Evolutionary conservation across 176 grass and related monocot species (phyloP).

Genomic region (Oryza rufipogon): DNA sequence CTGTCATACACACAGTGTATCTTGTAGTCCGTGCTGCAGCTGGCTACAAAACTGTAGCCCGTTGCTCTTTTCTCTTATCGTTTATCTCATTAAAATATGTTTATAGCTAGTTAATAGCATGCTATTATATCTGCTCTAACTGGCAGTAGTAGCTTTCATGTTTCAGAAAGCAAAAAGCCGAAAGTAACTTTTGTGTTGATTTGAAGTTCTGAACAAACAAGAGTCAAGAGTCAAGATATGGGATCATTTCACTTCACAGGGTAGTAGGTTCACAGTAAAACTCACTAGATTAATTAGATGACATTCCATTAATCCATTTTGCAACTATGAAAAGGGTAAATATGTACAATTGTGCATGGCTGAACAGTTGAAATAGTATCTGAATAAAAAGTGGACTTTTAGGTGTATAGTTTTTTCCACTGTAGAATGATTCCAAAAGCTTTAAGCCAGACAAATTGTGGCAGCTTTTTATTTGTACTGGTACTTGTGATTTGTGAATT

Average conservation of each 20-base stretch:
- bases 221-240: background rate
- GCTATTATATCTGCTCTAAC: background rate
- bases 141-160: background rate
- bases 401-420: background rate
- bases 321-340: background rate
- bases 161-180: slow-evolving; percentile 2
- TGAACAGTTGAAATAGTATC: slow-evolving; percentile 1
- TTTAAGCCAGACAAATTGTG: slow-evolving; percentile 33
- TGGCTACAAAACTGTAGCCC: too few species aligned
- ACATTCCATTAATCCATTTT: slow-evolving; percentile 16
- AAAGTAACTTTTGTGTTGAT: background rate
- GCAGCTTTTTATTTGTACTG: slow-evolving; percentile 38
- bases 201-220: background rate
- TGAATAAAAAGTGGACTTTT: slow-evolving; percentile 12
- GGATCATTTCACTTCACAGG: background rate
- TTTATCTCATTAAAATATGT: too few species aligned
- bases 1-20: too few species aligned
- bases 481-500: slow-evolving; percentile 34
- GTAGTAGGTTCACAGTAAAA: background rate
- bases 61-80: too few species aligned
- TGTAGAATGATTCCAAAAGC: slow-evolving; percentile 40
- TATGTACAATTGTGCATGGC: background rate
- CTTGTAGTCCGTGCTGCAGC: too few species aligned
- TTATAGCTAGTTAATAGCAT: too few species aligned
- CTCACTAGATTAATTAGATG: background rate